A percentile compares a stretch with the other conserved stretches of the same genome.
These are phyloP conservation scores for Cercospora sesami DNA, from an alignment of 2,329 filamentous ascomycete genomes.

Conservation along the genomic window DNA sequence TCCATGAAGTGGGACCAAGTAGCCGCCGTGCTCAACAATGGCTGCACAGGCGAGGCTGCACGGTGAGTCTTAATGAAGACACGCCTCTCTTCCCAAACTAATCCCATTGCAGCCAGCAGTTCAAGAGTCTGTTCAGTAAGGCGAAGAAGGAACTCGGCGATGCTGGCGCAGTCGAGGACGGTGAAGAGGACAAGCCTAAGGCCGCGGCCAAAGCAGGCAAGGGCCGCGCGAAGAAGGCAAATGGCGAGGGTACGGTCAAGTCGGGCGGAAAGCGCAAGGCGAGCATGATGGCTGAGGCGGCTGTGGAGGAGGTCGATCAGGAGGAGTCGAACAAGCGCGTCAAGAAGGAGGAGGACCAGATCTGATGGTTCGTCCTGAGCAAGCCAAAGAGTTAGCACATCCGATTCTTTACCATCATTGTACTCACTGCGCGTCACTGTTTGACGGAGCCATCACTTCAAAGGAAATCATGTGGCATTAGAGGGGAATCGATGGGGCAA, in stretches of 20 bases:
- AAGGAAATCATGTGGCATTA: not conserved
- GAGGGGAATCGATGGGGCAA: not conserved
- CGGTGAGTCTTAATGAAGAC: no score
- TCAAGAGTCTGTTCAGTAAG: not conserved
- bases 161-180: not conserved
- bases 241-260: not conserved
- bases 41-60: slow-evolving; percentile 4
- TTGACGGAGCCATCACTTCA: not conserved
- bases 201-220: slow-evolving; percentile 2
- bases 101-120: slow-evolving; percentile 5
- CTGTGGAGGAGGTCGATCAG: not conserved
- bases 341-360: not conserved
- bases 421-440: not conserved
- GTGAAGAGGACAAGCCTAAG: not conserved
- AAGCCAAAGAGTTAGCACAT: not conserved
- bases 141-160: slow-evolving; percentile 5
- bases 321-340: not conserved
- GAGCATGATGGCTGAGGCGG: not conserved
- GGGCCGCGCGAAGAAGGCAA: not conserved
- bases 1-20: slow-evolving; percentile 25
- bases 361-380: not conserved
- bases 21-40: slow-evolving; percentile 1
- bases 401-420: not conserved
- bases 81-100: no score
- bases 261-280: not conserved